phyloP scores from a whole-genome alignment of 805 yeast genomes.

The Hyphopichia homilentoma region DNA sequence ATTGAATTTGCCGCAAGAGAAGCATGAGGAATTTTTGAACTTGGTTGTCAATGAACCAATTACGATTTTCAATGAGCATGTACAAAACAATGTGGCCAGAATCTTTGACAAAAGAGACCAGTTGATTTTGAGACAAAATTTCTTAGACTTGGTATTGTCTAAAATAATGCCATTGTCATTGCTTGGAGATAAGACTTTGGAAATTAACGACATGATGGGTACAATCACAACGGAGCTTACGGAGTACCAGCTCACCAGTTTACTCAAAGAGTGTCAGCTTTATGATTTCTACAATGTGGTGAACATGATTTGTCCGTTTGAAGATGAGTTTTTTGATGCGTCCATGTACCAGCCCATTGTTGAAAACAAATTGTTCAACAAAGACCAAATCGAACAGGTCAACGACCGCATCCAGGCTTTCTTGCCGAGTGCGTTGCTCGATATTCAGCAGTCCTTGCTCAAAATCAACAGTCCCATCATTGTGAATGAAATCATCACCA shows the following conservation, averaged over 20 bases:
- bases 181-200: slow-evolving; percentile 34
- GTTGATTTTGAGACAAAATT: slow-evolving; percentile 51
- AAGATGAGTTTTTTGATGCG: slow-evolving; percentile 55
- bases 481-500: slow-evolving; percentile 51
- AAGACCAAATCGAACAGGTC: slow-evolving; percentile 40
- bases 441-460: slow-evolving; percentile 53
- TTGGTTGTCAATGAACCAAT: slow-evolving; percentile 48
- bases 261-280: slow-evolving; percentile 52
- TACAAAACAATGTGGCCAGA: slow-evolving; percentile 18
- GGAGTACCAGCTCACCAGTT: slow-evolving; percentile 41
- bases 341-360: slow-evolving; percentile 61
- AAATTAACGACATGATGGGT: slow-evolving; percentile 31
- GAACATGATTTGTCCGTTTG: slow-evolving; percentile 68
- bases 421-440: slow-evolving; percentile 59
- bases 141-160: slow-evolving; percentile 54
- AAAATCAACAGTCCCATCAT: slow-evolving; percentile 60
- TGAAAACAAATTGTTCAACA: slow-evolving; percentile 56
- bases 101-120: slow-evolving; percentile 28
- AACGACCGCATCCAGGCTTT: slow-evolving; percentile 46
- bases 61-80: slow-evolving; percentile 32
- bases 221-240: slow-evolving; percentile 37
- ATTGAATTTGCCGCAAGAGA: slow-evolving; percentile 35
- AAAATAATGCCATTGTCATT: slow-evolving; percentile 47
- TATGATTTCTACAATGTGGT: slow-evolving; percentile 59
- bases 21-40: slow-evolving; percentile 32